These are phyloP conservation scores for Mollisiaceae sp. DNA, from an alignment of 2,329 filamentous ascomycete genomes.

Conservation along the genomic window DNA sequence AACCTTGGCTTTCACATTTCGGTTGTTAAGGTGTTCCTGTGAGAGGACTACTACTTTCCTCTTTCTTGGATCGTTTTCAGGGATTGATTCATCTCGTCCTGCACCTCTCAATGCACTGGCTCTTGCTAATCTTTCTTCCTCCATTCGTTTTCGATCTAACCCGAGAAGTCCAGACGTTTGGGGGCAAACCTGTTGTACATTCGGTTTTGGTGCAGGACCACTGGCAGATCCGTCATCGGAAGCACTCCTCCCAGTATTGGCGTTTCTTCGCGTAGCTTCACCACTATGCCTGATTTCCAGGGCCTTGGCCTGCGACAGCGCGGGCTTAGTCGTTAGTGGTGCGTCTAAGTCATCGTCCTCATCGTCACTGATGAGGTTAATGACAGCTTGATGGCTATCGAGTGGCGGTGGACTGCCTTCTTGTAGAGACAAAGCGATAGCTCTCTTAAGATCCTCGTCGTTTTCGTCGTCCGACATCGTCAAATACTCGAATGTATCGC, in stretches of 20 bases:
- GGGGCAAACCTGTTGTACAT: not conserved
- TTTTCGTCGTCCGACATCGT: conserved; percentile 40
- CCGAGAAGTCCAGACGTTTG: conserved; percentile 24
- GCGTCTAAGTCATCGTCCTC: conserved; percentile 43
- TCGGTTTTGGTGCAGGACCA: not conserved
- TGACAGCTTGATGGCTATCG: conserved; percentile 30
- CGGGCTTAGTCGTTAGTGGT: conserved; percentile 23
- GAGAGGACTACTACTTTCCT: conserved; percentile 31
- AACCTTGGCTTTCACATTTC: not conserved
- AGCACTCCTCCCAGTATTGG: not conserved
- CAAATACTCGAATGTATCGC: not conserved
- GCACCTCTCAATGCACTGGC: conserved; percentile 45
- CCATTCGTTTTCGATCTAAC: conserved; percentile 82
- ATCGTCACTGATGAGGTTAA: conserved; percentile 43
- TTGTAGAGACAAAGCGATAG: conserved; percentile 62
- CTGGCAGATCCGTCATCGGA: not conserved
- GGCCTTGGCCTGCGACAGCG: not conserved
- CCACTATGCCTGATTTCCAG: not conserved
- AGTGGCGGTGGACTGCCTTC: conserved; percentile 7
- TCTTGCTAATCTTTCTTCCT: conserved; percentile 76
- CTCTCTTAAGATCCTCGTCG: conserved; percentile 62
- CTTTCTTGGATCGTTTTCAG: conserved; percentile 28
- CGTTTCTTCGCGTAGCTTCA: not conserved
- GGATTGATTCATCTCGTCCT: not conserved
- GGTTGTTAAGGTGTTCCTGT: conserved; percentile 37